Conservation (phyloP, 768 basidiomycete genomes). For the Podaxis sp. region DNA sequence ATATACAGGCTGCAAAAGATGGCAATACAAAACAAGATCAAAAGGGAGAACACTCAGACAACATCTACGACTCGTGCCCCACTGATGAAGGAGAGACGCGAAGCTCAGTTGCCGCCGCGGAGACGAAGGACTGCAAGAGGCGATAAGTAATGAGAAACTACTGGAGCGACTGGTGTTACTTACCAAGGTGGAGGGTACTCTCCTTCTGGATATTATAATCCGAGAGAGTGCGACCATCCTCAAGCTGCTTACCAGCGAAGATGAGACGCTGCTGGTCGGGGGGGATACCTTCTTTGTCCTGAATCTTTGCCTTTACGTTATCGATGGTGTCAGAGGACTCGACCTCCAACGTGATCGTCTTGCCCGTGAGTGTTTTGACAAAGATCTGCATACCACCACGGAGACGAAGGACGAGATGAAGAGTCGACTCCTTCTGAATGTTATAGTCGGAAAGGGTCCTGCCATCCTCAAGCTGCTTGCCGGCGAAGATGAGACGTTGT, state of each 20-base stretch:
- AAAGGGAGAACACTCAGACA: neutral
- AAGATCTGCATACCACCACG: constrained; percentile 73
- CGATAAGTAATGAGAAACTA: neutral
- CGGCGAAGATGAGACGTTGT: constrained; percentile 89
- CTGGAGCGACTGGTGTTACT: constrained; percentile 9
- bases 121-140: constrained; percentile 57
- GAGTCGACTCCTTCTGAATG: constrained; percentile 78
- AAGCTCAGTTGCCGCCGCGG: constrained; percentile 56
- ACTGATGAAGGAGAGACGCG: no score
- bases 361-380: constrained; percentile 69
- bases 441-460: constrained; percentile 84
- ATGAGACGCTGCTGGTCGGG: constrained; percentile 79
- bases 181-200: constrained; percentile 58
- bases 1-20: no score
- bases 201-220: constrained; percentile 80
- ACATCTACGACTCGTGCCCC: no score
- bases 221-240: constrained; percentile 73
- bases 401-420: constrained; percentile 70
- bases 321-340: constrained; percentile 75
- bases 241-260: constrained; percentile 76
- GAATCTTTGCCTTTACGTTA: constrained; percentile 74
- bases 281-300: constrained; percentile 78
- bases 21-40: neutral
- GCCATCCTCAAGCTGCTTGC: constrained; percentile 93
- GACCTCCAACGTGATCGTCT: constrained; percentile 74